phyloP scores from a whole-genome alignment of 305 asterid species.

The Ajuga reptans region DNA sequence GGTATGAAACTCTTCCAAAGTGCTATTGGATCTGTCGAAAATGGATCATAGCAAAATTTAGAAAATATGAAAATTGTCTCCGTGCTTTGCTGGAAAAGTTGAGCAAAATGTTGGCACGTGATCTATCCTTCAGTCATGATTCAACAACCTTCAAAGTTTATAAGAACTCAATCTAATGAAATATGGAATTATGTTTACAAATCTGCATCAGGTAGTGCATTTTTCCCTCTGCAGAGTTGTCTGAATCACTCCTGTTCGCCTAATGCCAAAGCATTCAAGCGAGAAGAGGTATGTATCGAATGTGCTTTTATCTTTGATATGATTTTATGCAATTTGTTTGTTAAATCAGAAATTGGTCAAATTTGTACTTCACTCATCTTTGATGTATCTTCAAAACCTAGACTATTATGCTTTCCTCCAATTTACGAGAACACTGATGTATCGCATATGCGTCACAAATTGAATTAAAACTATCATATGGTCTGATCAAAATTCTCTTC shows the following conservation, averaged over 20 bases:
- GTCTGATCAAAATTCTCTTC: not conserved
- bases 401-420: not conserved
- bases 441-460: no score
- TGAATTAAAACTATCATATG: no score
- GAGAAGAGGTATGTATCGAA: conserved; percentile 63
- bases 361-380: no score
- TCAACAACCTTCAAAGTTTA: not conserved
- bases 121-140: not conserved
- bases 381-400: not conserved
- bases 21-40: not conserved
- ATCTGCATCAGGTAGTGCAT: conserved; percentile 68
- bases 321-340: not conserved
- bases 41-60: not conserved
- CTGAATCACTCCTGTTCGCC: conserved; percentile 92
- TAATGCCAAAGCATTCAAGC: conserved; percentile 80
- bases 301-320: not conserved
- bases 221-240: conserved; percentile 87
- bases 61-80: not conserved
- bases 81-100: not conserved
- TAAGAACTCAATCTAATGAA: conserved; percentile 1
- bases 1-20: conserved; percentile 33
- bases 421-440: not conserved
- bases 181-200: not conserved
- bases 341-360: no score
- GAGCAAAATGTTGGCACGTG: not conserved